Evolutionary conservation across 768 basidiomycete species (phyloP).

Genomic region (Pluteus cervinus): DNA sequence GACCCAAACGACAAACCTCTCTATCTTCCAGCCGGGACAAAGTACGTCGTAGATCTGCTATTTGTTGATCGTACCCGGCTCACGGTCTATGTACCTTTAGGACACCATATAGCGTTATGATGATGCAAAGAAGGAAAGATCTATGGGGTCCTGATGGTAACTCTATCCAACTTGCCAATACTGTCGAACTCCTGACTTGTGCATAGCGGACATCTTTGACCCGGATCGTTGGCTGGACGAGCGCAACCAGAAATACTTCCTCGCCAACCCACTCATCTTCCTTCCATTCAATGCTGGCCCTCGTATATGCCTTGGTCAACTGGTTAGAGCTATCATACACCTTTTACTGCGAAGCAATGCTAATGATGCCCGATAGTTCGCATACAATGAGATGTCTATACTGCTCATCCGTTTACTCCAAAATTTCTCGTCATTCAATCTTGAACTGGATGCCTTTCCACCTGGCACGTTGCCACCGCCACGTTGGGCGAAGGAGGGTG

Average conservation of each 20-base stretch:
- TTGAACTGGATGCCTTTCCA: constrained; percentile 31
- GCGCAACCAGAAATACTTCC: constrained; percentile 36
- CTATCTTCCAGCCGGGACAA: constrained; percentile 25
- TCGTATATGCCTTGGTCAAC: constrained; percentile 38
- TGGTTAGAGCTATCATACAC: too few relatives aligned
- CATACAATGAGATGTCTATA: constrained; percentile 27
- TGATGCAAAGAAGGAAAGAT: constrained; percentile 33
- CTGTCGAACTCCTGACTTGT: constrained; percentile 2
- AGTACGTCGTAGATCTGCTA: constrained; percentile 12
- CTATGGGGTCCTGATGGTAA: constrained; percentile 49
- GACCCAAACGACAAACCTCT: constrained; percentile 18
- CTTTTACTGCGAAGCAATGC: too few relatives aligned
- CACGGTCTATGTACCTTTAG: neutral
- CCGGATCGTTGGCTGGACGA: constrained; percentile 49
- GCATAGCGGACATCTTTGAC: constrained; percentile 41
- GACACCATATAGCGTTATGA: constrained; percentile 23
- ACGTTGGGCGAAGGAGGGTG: constrained; percentile 25
- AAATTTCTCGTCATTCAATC: constrained; percentile 30
- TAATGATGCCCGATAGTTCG: too few relatives aligned
- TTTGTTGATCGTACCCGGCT: too few relatives aligned
- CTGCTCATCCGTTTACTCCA: constrained; percentile 41
- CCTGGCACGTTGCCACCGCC: constrained; percentile 26
- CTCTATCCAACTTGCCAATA: too few relatives aligned
- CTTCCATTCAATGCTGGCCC: constrained; percentile 37
- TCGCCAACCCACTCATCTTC: constrained; percentile 45